Conservation (phyloP, 164 flowering plant genomes). For the Vitis labrusca region DNA sequence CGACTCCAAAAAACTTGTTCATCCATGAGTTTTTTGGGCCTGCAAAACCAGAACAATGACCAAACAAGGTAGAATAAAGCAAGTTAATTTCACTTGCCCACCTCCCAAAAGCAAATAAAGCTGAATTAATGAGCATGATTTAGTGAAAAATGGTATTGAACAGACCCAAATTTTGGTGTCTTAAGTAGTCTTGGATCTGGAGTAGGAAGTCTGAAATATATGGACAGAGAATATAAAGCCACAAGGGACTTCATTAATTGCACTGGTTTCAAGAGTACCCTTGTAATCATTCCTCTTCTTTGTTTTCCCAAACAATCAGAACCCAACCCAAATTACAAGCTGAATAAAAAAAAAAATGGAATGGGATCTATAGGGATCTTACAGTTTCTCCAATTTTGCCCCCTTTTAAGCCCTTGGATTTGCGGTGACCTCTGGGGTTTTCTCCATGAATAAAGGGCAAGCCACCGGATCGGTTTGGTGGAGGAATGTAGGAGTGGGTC, state of each 20-base stretch:
- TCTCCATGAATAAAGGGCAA: conserved; percentile 24
- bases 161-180: too few relatives aligned
- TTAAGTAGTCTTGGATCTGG: too few relatives aligned
- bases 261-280: too few relatives aligned
- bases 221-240: too few relatives aligned
- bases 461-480: conserved; percentile 41
- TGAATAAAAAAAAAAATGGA: neutral
- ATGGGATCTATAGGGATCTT: conserved; percentile 1
- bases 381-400: conserved; percentile 15
- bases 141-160: too few relatives aligned
- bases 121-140: neutral
- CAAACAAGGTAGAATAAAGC: neutral
- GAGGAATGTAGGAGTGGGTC: conserved; percentile 70
- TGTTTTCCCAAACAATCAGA: neutral
- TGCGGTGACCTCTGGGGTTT: conserved; percentile 8
- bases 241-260: too few relatives aligned
- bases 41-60: conserved; percentile 10
- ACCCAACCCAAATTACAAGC: neutral
- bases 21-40: conserved; percentile 26
- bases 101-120: neutral
- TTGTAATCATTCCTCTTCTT: too few relatives aligned
- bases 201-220: too few relatives aligned
- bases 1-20: neutral
- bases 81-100: too few relatives aligned
- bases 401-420: conserved; percentile 18